phyloP scores from a whole-genome alignment of 2,329 filamentous ascomycete species.

The Myriosclerotinia scirpicola region DNA sequence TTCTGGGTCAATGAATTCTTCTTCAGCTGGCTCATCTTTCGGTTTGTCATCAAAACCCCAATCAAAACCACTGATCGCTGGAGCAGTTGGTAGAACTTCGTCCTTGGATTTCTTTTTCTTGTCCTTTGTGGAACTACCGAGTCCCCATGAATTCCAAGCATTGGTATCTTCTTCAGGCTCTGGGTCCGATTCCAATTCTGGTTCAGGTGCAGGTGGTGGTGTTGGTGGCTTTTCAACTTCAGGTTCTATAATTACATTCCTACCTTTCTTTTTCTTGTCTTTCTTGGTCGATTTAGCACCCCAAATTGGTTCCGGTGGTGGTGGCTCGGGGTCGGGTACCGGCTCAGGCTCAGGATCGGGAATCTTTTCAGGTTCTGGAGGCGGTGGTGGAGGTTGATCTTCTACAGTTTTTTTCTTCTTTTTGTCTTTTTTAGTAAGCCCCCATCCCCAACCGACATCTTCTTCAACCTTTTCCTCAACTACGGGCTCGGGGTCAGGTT shows the following conservation, averaged over 20 bases:
- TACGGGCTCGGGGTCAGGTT: slow-evolving; percentile 44
- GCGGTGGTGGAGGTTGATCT: slow-evolving; percentile 22
- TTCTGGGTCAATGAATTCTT: slow-evolving; percentile 20
- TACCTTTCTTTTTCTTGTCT: slow-evolving; percentile 46
- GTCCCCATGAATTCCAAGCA: slow-evolving; percentile 40
- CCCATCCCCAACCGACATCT: slow-evolving; percentile 20
- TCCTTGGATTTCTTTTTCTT: slow-evolving; percentile 35
- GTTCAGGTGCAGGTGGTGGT: slow-evolving; percentile 30
- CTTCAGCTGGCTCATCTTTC: slow-evolving; percentile 44
- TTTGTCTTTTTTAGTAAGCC: slow-evolving; percentile 43
- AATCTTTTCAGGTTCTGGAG: slow-evolving; percentile 37
- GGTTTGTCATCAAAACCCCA: slow-evolving; percentile 12
- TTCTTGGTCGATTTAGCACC: slow-evolving; percentile 50
- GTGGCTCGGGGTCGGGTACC: slow-evolving; percentile 32
- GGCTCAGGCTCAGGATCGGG: slow-evolving; percentile 30
- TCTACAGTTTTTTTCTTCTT: slow-evolving; percentile 41
- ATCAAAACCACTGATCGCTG: slow-evolving; percentile 16
- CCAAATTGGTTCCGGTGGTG: not conserved
- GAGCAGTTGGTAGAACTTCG: slow-evolving; percentile 4
- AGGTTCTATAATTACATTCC: slow-evolving; percentile 37
- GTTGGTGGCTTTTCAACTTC: slow-evolving; percentile 37
- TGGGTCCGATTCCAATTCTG: slow-evolving; percentile 41
- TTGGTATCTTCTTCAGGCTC: slow-evolving; percentile 28
- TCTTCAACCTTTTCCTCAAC: slow-evolving; percentile 10
- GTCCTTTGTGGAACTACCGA: slow-evolving; percentile 43